phyloP scores from a whole-genome alignment of 768 basidiomycete species.

The Xerocomus potaroensis region DNA sequence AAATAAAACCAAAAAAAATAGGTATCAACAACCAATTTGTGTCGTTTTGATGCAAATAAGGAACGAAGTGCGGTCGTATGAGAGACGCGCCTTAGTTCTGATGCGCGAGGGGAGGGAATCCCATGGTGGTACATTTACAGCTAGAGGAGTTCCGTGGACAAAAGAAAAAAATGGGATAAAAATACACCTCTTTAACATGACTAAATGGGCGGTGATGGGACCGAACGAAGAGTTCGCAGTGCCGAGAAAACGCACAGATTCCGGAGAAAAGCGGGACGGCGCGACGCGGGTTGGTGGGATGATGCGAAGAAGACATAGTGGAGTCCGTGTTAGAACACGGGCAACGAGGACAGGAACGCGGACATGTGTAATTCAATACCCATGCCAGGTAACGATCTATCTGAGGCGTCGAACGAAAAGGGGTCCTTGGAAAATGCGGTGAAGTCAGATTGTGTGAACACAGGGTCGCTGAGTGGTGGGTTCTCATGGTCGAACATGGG shows the following conservation, averaged over 20 bases:
- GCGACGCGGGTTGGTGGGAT: background rate
- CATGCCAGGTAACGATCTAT: constrained; percentile 19
- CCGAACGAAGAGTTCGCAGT: background rate
- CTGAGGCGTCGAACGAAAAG: constrained; percentile 23
- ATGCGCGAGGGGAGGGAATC: background rate
- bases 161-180: constrained; percentile 15
- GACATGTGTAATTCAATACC: constrained; percentile 29
- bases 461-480: constrained; percentile 4
- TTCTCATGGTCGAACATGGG: constrained; percentile 18
- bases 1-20: background rate
- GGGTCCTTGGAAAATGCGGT: constrained; percentile 20
- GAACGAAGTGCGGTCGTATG: constrained; percentile 14
- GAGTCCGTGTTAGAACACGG: constrained; percentile 24
- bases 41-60: background rate
- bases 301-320: background rate
- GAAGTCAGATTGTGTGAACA: constrained; percentile 22
- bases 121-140: constrained; percentile 23
- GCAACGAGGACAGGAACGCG: constrained; percentile 29
- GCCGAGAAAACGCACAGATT: background rate
- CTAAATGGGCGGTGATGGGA: background rate
- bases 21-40: constrained; percentile 4
- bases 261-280: constrained; percentile 2
- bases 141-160: constrained; percentile 12
- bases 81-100: background rate
- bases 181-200: constrained; percentile 22